Conservation (phyloP, 2,329 filamentous ascomycete species). For the Coniella vitis region DNA sequence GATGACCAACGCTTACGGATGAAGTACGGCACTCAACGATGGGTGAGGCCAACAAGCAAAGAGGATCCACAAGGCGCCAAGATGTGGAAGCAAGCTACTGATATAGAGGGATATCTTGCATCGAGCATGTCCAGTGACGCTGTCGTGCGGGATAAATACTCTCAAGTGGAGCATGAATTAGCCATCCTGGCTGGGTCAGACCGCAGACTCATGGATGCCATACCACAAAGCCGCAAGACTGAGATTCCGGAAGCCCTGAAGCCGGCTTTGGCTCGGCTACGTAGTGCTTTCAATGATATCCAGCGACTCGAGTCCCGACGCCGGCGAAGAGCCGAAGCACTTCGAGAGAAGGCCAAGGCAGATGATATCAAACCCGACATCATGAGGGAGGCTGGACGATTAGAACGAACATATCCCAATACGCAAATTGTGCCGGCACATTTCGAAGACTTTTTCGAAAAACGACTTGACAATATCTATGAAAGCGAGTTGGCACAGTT, state of each 20-base stretch:
- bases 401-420: slow-evolving; percentile 81
- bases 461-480: slow-evolving; percentile 68
- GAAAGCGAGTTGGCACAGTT: slow-evolving; percentile 69
- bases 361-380: slow-evolving; percentile 89
- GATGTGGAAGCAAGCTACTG: slow-evolving; percentile 65
- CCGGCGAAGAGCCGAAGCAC: slow-evolving; percentile 68
- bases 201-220: slow-evolving; percentile 75
- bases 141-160: slow-evolving; percentile 70
- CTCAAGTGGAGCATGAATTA: slow-evolving; percentile 67
- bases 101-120: slow-evolving; percentile 83
- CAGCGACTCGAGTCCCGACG: slow-evolving; percentile 74
- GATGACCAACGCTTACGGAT: slow-evolving; percentile 72
- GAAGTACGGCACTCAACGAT: slow-evolving; percentile 82
- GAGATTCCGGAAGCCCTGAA: slow-evolving; percentile 77
- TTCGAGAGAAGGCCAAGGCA: slow-evolving; percentile 71
- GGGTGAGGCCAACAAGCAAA: slow-evolving; percentile 64
- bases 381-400: slow-evolving; percentile 70
- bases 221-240: slow-evolving; percentile 75
- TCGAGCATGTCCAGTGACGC: slow-evolving; percentile 49
- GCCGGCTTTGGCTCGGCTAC: slow-evolving; percentile 67
- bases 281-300: slow-evolving; percentile 78
- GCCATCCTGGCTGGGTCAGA: slow-evolving; percentile 72
- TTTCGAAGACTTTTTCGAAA: slow-evolving; percentile 87
- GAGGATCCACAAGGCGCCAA: slow-evolving; percentile 60
- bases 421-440: slow-evolving; percentile 80